Base-by-base conservation (phyloP, 768 basidiomycete species). In the Dioszegia crocea region DNA sequence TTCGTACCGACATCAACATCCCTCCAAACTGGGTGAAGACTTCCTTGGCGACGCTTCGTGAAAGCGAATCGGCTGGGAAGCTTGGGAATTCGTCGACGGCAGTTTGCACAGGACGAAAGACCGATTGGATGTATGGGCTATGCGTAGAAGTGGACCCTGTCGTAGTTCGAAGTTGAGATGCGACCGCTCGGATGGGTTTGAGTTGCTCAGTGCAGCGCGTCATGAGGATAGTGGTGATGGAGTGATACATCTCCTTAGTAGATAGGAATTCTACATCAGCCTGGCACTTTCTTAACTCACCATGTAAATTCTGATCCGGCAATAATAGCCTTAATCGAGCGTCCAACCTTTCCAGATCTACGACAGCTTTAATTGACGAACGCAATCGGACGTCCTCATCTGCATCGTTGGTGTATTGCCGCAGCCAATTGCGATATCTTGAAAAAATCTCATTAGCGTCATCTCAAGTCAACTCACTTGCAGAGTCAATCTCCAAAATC, bases 401-500 rank as follows among this genome's bases (percentile, higher is more conserved):
- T 17, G 16, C 19, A 23, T 21, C 30, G 6, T 21, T 39, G 8
- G 33, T 5, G 19, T 6, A 6, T 23, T 36, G 31, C n/a, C 27
- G 31, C n/a, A 51, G 49, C 19, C 16, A 21, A 14, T 21, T 38
- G 87, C 50, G 93, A 67, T 59, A 96, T 85, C 90, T 31, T 33
- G 57, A 30, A 24, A 27, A 1, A 11, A 36, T 31, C 31, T 21
- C n/a, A 9, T 23, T 14, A 41, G 2, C 26, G 19, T 45, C 4
- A 16, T n/a, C 30, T 4, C 17, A 12, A 8, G 30, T 14, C 21
- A 59, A 65, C 80, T 38, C 48, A 91, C 91, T 84, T 99, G 94
- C 26, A 99, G 78, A 5, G 87, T 89, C 57, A 98, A 78, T 68
- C 83, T 84, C 96, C 94, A 98, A 75, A 98, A 98, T 49, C 88